These are phyloP conservation scores for Rhynchospora tenuis DNA, from an alignment of 176 grass and related monocot species.

Conservation along the genomic window DNA sequence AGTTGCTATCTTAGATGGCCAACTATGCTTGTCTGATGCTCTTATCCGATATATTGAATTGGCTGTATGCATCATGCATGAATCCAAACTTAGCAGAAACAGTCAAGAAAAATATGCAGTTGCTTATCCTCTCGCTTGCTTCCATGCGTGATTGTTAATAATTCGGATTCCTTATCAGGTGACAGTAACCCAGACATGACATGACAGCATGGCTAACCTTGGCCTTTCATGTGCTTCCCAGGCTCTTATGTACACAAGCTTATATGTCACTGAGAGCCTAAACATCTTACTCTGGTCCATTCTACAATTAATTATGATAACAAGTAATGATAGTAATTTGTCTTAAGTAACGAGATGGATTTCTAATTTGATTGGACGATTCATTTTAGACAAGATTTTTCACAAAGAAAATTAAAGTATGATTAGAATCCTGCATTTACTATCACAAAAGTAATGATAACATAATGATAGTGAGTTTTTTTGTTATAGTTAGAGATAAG, in stretches of 20 bases:
- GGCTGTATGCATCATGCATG: background rate
- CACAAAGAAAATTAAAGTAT: background rate
- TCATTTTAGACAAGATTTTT: background rate
- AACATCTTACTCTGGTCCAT: background rate
- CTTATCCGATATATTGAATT: background rate
- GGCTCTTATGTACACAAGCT: background rate
- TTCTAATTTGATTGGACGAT: background rate
- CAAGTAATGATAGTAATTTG: background rate
- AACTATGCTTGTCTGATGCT: background rate
- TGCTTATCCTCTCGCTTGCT: background rate
- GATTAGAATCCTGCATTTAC: no score
- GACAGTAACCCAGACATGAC: background rate
- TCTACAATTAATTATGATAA: background rate
- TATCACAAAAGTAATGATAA: no score
- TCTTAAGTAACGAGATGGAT: background rate
- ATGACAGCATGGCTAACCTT: background rate
- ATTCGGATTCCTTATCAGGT: background rate
- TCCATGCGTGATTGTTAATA: background rate
- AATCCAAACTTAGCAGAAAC: background rate
- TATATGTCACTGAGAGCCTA: background rate
- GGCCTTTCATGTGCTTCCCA: background rate
- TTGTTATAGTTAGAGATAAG: no score
- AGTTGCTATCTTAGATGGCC: no score
- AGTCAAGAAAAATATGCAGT: background rate
- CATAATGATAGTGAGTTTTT: no score